Conservation (phyloP, 768 basidiomycete species). For the Suillus weaverae region DNA sequence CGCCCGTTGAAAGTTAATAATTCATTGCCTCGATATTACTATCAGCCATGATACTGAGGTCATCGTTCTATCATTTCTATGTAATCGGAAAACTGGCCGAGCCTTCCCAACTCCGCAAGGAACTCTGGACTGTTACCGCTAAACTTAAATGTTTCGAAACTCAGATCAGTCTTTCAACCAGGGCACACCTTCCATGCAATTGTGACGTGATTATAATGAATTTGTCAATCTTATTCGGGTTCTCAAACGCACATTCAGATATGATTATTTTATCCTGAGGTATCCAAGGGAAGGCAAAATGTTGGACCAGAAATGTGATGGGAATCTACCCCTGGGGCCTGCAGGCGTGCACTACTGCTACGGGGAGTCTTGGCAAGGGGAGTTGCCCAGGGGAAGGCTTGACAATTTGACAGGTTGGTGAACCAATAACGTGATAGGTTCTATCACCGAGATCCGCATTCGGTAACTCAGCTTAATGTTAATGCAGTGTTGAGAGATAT, state of each 20-base stretch:
- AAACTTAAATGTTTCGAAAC: constrained; percentile 5
- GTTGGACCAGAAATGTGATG: neutral
- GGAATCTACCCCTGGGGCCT: neutral
- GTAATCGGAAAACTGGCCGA: neutral
- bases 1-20: neutral
- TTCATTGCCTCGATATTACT: neutral
- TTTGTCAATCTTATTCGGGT: neutral
- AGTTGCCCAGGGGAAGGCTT: neutral
- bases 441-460: neutral
- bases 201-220: neutral
- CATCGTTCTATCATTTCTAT: neutral
- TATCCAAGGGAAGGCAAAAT: neutral
- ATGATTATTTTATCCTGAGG: neutral
- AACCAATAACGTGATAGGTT: neutral
- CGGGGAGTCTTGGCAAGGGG: neutral
- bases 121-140: neutral
- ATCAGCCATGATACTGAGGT: neutral
- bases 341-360: neutral
- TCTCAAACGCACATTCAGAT: neutral
- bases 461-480: neutral
- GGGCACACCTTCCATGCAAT: neutral
- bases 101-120: neutral
- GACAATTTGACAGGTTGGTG: neutral
- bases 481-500: neutral
- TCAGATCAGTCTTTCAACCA: neutral